phyloP scores from a whole-genome alignment of 2,329 filamentous ascomycete genomes.

The Trichoderma oligosporum region DNA sequence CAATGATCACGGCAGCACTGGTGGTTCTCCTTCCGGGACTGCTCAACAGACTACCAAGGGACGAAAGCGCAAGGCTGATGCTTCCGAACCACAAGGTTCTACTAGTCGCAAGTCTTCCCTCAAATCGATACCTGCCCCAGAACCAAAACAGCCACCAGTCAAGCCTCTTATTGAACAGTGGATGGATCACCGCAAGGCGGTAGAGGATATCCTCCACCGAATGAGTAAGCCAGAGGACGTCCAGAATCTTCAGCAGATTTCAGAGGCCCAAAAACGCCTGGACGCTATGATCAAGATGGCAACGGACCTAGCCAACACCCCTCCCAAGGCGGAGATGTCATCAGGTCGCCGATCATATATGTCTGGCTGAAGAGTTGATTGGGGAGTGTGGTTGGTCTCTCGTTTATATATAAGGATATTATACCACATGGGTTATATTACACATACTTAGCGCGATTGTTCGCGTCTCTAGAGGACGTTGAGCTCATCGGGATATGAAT shows the following conservation, averaged over 20 bases:
- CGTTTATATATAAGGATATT: background rate
- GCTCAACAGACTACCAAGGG: conserved; percentile 42
- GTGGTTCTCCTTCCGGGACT: conserved; percentile 39
- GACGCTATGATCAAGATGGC: conserved; percentile 51
- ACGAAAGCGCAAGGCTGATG: conserved; percentile 57
- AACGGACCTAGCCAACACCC: conserved; percentile 26
- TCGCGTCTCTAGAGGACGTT: background rate
- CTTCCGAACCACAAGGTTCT: conserved; percentile 36
- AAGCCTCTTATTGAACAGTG: conserved; percentile 51
- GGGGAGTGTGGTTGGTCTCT: conserved; percentile 25
- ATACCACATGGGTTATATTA: background rate
- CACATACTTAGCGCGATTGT: background rate
- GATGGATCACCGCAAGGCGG: conserved; percentile 59
- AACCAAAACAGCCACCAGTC: conserved; percentile 32
- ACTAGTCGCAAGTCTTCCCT: conserved; percentile 49
- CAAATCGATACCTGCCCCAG: conserved; percentile 37
- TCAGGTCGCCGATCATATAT: conserved; percentile 26
- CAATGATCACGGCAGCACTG: conserved; percentile 52
- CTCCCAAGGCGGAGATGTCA: conserved; percentile 25
- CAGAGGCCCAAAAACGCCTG: conserved; percentile 48
- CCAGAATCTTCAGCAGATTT: conserved; percentile 52
- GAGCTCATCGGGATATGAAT: conserved; percentile 12
- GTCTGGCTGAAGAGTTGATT: conserved; percentile 29
- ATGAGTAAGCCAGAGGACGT: conserved; percentile 49
- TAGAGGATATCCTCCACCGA: conserved; percentile 55